phyloP scores from a whole-genome alignment of 2,329 filamentous ascomycete species.

The Camillea tinctor region DNA sequence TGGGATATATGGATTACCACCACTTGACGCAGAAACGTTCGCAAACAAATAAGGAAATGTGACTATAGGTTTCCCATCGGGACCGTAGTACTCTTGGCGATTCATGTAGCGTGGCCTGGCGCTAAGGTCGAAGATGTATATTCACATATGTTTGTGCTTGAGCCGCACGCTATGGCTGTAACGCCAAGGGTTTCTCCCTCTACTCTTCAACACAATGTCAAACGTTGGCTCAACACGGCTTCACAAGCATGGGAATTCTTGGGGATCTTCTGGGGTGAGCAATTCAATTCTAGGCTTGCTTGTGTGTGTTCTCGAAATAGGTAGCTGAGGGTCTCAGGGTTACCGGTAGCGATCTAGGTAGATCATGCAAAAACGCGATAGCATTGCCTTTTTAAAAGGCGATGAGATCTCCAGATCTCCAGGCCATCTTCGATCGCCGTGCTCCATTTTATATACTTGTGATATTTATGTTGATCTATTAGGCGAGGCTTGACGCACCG shows the following conservation, averaged over 20 bases:
- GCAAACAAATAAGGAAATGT: neutral
- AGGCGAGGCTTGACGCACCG: neutral
- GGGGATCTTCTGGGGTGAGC: neutral
- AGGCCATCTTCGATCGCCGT: neutral
- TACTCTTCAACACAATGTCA: conserved; percentile 3
- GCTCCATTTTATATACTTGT: neutral
- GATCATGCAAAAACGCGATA: neutral
- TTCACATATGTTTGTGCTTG: neutral
- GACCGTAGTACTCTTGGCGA: neutral
- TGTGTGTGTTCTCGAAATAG: neutral
- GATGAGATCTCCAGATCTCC: neutral
- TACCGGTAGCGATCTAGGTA: neutral
- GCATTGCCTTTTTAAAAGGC: neutral
- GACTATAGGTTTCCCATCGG: no score
- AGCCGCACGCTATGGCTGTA: conserved; percentile 3
- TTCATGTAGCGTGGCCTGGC: neutral
- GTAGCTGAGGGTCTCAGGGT: neutral
- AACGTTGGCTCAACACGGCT: conserved; percentile 4
- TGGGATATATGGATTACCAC: neutral
- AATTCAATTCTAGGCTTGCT: neutral
- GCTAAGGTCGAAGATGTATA: neutral
- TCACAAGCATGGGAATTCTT: neutral
- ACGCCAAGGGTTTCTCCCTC: conserved; percentile 16
- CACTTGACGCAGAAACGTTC: neutral
- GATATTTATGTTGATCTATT: neutral